Percentiles rank a stretch among this genome's conserved stretches.
These are phyloP conservation scores for Nicotiana obtusifolia DNA, from an alignment of 257 asterid species.

Conservation along the genomic window DNA sequence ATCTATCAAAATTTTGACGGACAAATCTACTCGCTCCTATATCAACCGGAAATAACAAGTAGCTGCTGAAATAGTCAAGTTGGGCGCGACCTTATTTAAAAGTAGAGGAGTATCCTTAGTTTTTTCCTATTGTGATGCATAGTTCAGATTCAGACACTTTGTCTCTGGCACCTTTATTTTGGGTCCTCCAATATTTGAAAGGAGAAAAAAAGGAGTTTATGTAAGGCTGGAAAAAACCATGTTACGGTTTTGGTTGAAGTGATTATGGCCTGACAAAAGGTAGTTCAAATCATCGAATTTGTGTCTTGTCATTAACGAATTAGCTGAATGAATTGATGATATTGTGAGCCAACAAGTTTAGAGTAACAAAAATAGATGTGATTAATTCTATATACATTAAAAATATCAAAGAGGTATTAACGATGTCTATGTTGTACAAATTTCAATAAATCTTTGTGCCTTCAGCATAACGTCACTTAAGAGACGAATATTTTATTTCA, in stretches of 20 bases:
- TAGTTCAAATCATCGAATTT: neutral
- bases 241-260: neutral
- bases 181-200: neutral
- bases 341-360: neutral
- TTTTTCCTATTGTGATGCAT: too few relatives aligned
- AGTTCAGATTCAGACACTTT: neutral
- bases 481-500: too few relatives aligned
- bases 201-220: neutral
- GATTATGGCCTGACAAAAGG: neutral
- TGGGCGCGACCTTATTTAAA: too few relatives aligned
- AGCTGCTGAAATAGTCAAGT: too few relatives aligned
- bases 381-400: neutral
- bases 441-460: too few relatives aligned
- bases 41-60: too few relatives aligned
- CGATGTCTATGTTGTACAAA: too few relatives aligned
- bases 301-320: neutral
- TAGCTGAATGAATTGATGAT: neutral
- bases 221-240: neutral
- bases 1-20: neutral
- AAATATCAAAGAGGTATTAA: neutral
- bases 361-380: neutral
- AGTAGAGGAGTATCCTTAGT: too few relatives aligned
- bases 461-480: too few relatives aligned
- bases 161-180: neutral
- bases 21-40: too few relatives aligned